Base-by-base conservation (phyloP, 331 rosid species). In the Saraca asoca region DNA sequence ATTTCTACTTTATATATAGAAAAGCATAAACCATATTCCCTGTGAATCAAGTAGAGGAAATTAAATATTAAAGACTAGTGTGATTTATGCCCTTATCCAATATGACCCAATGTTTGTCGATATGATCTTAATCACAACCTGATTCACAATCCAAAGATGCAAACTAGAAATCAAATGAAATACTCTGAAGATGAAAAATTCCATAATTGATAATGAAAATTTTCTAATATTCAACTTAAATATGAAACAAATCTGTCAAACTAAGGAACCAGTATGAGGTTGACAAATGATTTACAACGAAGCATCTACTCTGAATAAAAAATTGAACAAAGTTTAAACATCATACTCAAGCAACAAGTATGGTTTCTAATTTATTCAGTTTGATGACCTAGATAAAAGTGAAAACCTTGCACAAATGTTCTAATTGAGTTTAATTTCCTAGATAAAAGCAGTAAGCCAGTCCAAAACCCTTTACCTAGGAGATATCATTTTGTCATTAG, bases 401-500 rank as follows among this genome's bases (percentile, higher is more conserved):
- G 50, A 31, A 15, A 41, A 39, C 9, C 35, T 3, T 24, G 31
- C 31, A n/a, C 31, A 24, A 13, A 12, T 33, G 24, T 19, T 16
- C 34, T 37, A 1, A 6, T 68, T 53, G n/a, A 14, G 61, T 62
- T 63, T 37, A 49, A 16, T 14, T 34, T 6, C 66, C 24, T 2
- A 37, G 62, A 17, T 49, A 55, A 41, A 63, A 57, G 24, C 39
- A 42, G 34, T 24, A 41, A 39, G 6, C 35, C 31, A 3, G 31
- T 3, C 19, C 31, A 24, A 13, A 29, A 57, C 24, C 3, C 6
- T 68, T 53, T 24, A 14, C 56, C 51, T 57, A 58, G 34, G 44
- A 63, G 41, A 62, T 1, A 49, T 62, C 13, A 18, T 50, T 17
- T 43, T 51, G 70, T 49, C 60, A 17, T 15, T 69, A 46, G 62